Conservation (phyloP, 2,329 filamentous ascomycete genomes). For the Pseudocercospora crystallina region DNA sequence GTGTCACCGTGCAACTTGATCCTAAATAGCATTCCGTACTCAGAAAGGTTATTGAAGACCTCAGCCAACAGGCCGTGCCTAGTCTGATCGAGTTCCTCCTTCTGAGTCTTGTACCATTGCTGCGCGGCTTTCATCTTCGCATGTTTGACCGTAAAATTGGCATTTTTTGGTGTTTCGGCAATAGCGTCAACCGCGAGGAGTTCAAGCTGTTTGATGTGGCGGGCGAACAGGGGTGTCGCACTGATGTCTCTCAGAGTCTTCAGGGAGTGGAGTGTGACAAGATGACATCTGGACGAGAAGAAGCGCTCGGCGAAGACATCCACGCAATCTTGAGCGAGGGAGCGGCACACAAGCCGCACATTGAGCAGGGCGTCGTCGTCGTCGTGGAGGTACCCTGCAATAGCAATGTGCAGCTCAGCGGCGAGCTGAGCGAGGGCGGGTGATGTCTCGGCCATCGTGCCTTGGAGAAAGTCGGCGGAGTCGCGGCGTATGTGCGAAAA, state of each 20-base stretch:
- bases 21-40: no score
- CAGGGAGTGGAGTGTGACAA: not conserved
- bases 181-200: not conserved
- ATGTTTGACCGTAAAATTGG: no score
- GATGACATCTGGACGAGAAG: not conserved
- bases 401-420: slow-evolving; percentile 6
- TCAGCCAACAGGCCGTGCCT: no score
- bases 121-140: not conserved
- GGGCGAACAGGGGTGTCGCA: not conserved
- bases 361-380: not conserved
- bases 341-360: slow-evolving; percentile 6
- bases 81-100: no score
- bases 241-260: not conserved
- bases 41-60: no score
- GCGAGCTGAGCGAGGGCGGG: slow-evolving; percentile 2
- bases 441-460: no score
- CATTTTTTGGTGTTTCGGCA: no score
- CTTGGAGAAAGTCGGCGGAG: no score
- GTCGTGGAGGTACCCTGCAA: slow-evolving; percentile 3
- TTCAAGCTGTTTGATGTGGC: not conserved
- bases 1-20: no score
- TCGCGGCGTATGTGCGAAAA: no score
- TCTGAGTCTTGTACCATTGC: no score
- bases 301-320: slow-evolving; percentile 6
- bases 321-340: not conserved